phyloP scores from a whole-genome alignment of 192 early-diverging fungal species.

The Coemansia sp. region DNA sequence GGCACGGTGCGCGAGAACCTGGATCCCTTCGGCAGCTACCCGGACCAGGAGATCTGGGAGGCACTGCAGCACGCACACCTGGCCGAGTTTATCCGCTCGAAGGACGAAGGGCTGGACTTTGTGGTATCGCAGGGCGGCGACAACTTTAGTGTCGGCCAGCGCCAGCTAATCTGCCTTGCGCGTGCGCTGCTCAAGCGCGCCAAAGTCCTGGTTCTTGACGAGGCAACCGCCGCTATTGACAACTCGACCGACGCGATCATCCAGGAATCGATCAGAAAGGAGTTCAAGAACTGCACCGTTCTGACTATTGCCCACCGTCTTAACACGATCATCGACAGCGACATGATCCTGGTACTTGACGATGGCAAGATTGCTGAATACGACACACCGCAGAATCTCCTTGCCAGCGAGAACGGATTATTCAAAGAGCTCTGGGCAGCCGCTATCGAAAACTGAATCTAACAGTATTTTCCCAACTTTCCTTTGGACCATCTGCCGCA shows the following conservation, averaged over 20 bases:
- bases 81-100: constrained; percentile 21
- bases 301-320: constrained; percentile 69
- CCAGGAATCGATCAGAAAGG: constrained; percentile 62
- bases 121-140: constrained; percentile 58
- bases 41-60: constrained; percentile 63
- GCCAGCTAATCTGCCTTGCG: constrained; percentile 77
- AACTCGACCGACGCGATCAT: constrained; percentile 57
- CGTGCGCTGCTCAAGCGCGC: constrained; percentile 37
- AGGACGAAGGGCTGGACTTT: constrained; percentile 34
- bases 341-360: constrained; percentile 62
- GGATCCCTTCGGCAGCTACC: constrained; percentile 73
- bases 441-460: neutral
- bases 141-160: constrained; percentile 83
- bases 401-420: neutral
- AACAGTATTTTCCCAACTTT: neutral
- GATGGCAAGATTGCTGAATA: constrained; percentile 47
- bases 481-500: neutral
- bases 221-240: constrained; percentile 60
- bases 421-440: constrained; percentile 1
- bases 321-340: constrained; percentile 63
- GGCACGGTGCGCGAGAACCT: constrained; percentile 81
- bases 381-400: constrained; percentile 59
- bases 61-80: constrained; percentile 60
- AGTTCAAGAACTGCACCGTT: constrained; percentile 67
- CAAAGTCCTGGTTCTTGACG: constrained; percentile 68